Evolutionary conservation across 768 basidiomycete genomes (phyloP), one percentile per base, ranked within the genome.

Genomic region (Leccinum incarnatum): DNA sequence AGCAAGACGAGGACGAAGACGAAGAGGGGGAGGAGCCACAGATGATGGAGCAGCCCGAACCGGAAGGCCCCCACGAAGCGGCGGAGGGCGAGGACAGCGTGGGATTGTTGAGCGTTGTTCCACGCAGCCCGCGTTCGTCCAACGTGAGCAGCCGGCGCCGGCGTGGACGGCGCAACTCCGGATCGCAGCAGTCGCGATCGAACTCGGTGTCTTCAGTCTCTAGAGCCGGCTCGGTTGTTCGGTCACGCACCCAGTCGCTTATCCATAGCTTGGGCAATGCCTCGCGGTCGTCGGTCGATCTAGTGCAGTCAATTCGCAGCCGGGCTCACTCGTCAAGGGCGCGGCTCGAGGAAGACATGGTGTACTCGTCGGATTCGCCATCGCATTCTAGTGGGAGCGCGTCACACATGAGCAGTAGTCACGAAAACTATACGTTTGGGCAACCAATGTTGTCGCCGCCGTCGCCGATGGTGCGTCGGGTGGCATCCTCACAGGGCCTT

Each of bases 371-470:
- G 11, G 74, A 74, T 64, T 70, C 71, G 2, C 70, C 63, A 7
- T 75, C 74, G 12, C 66, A 61, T 53, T 75, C 78, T 30, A 40
- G 37, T 40, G 83, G 83, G 25, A 84, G 83, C 60, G 79, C 76
- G 48, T 79, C 77, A 19, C 72, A 74, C 54, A 58, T 56, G 4
- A 27, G 66, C 10, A 81, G 79, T 63, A 83, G 79, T 50, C 77
- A 79, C 0, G 88, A 89, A 66, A 89, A 89, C 68, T 80, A 89
- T 69, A 91, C 89, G 9, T 92, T 91, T 72, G 90, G 90, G 12
- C 80, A 84, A 42, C 79, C 79, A 0, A 73, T 85, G 69, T 68
- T 79, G 55, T 69, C 50, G 7, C 69, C 69, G 10, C 69, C 21
- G 19, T 4, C 12, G 8, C 12, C 21, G 45, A 46, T 46, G 37